Evolutionary conservation across 2,329 filamentous ascomycete genomes (phyloP), one percentile per base, ranked within the genome.

Genomic region (Phialemonium atrogriseum): DNA sequence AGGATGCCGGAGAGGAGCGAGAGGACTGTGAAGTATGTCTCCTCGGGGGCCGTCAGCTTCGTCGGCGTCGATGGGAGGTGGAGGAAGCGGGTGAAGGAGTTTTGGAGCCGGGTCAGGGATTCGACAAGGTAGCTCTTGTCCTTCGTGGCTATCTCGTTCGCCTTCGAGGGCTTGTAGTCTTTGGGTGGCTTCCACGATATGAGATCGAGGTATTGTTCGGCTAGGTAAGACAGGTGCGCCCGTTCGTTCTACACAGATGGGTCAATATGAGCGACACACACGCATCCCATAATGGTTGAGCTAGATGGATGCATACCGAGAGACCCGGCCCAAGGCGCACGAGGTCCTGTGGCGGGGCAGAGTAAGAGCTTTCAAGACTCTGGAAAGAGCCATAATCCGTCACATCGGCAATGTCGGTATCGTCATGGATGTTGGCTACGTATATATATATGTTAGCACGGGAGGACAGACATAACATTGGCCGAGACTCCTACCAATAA

Each of bases 341-440:
- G 2, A 60, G 51, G 10, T 64, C 49, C 24, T 68, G 56, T 3
- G 72, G 50, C 0, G 64, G 54, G 1, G 50, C 41, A 1, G 48
- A 49, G 12, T 52, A 44, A 11, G 49, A 50, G 23, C 55, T 60
- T 24, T 63, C 61, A 37, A 69, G 60, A 11, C 60, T 60, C 0
- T 70, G 64, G 28, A 75, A 62, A 0, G 67, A 66, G 2, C 64
- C 64, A 27, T 70, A 69, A 47, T 76, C 70, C 3, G 70, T 63
- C 1, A 55, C 57, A 27, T 64, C 61, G 3, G 56, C 45, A 1
- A 76, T 48, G 0, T 47, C 28, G 0, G 52, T 55, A 4, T 56
- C 50, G 27, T 66, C 60, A 2, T 50, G 39, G 16, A 68, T 53
- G 17, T 63, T 59, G 10, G 40, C 69, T 72, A 17, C 3, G 4